A percentile compares a stretch with the other conserved stretches of the same genome.
These are phyloP conservation scores for Botrytis pseudocinerea DNA, from an alignment of 2,329 filamentous ascomycete genomes.

Conservation along the genomic window DNA sequence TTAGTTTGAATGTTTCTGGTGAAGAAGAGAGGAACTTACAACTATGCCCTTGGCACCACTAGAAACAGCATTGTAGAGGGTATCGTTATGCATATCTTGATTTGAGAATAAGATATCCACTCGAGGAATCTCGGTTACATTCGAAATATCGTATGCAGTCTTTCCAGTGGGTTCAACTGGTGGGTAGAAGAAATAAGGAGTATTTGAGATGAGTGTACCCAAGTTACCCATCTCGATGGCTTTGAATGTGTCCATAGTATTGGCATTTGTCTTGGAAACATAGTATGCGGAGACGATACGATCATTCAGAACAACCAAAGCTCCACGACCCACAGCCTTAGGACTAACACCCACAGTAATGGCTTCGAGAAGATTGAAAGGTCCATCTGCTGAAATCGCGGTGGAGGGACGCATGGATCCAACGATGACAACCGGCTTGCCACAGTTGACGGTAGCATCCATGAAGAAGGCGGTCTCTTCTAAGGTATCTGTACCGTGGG, in stretches of 20 bases:
- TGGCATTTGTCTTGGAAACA: slow-evolving; percentile 62
- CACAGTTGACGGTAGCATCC: slow-evolving; percentile 55
- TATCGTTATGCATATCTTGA: slow-evolving; percentile 51
- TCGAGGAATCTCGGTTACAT: slow-evolving; percentile 47
- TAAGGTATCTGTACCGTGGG: slow-evolving; percentile 65
- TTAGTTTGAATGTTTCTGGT: neutral
- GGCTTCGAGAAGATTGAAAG: slow-evolving; percentile 61
- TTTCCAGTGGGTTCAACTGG: slow-evolving; percentile 51
- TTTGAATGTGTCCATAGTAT: slow-evolving; percentile 63
- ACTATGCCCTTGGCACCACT: slow-evolving; percentile 56
- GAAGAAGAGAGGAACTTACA: slow-evolving; percentile 22
- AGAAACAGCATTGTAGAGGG: slow-evolving; percentile 51
- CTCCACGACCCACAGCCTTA: slow-evolving; percentile 51
- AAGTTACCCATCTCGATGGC: slow-evolving; percentile 57
- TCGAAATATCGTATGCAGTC: slow-evolving; percentile 46
- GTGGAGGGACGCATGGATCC: slow-evolving; percentile 65
- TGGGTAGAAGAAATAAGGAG: slow-evolving; percentile 61
- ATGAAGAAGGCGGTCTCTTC: slow-evolving; percentile 66
- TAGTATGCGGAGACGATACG: slow-evolving; percentile 60
- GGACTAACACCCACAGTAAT: slow-evolving; percentile 55
- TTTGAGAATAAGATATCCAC: slow-evolving; percentile 59
- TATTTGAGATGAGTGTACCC: slow-evolving; percentile 58
- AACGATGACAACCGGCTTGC: slow-evolving; percentile 60
- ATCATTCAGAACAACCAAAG: slow-evolving; percentile 63
- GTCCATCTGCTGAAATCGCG: slow-evolving; percentile 62